Evolutionary conservation across 2,329 filamentous ascomycete genomes (phyloP).

Genomic region (Alternaria burnsii): DNA sequence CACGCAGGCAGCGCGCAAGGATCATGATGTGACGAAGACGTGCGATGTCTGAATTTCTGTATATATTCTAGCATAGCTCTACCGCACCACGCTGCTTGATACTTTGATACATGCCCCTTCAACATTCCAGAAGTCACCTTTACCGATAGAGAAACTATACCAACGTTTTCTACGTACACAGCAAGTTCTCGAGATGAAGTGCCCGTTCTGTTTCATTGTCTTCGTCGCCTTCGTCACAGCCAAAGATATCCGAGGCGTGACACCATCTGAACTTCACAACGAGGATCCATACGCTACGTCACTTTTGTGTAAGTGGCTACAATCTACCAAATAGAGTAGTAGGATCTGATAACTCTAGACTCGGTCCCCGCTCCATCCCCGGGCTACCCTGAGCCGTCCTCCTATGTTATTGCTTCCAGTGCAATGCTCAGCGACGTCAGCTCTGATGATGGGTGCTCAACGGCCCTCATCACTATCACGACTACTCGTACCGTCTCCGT

Average conservation of each 20-base stretch:
- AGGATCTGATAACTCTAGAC: neutral
- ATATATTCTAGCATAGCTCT: neutral
- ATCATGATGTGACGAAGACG: neutral
- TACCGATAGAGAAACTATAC: neutral
- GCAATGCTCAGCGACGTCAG: neutral
- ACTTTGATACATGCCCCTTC: neutral
- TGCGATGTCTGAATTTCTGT: neutral
- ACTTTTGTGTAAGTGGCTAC: constrained; percentile 35
- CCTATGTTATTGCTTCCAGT: neutral
- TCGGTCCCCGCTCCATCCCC: neutral
- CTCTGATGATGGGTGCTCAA: neutral
- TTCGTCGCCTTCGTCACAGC: constrained; percentile 51
- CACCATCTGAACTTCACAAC: constrained; percentile 42
- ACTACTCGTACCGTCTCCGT: constrained; percentile 5
- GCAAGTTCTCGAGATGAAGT: constrained; percentile 34
- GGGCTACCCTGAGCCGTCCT: neutral
- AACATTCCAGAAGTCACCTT: neutral
- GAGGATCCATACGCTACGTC: constrained; percentile 27
- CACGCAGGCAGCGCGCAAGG: neutral
- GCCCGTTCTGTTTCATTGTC: constrained; percentile 38
- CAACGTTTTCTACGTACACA: neutral
- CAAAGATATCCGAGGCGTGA: constrained; percentile 50
- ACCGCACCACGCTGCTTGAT: neutral
- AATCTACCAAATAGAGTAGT: neutral
- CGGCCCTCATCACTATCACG: neutral